These are phyloP conservation scores for Blyttiomyces sp. DNA, from an alignment of 371 early-diverging fungal species.

Conservation along the genomic window DNA sequence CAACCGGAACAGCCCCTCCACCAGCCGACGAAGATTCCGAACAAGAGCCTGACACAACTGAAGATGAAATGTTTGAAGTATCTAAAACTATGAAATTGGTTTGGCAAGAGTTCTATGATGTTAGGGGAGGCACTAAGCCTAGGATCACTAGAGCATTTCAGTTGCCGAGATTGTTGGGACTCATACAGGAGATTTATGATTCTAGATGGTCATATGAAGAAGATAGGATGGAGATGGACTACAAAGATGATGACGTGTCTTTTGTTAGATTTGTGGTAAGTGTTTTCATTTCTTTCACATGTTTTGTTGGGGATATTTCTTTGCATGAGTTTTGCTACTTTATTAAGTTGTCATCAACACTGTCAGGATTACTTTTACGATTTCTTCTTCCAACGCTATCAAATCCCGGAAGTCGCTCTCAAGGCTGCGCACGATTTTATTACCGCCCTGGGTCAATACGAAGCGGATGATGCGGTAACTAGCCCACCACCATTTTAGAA, in stretches of 20 bases:
- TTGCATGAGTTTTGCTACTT: too few species aligned
- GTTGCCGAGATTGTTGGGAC: conserved; percentile 21
- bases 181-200: conserved; percentile 47
- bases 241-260: conserved; percentile 5
- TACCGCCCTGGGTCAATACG: conserved; percentile 28
- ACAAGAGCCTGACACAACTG: conserved; percentile 17
- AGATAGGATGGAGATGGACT: conserved; percentile 17
- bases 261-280: conserved; percentile 17
- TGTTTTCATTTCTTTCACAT: too few species aligned
- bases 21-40: too few species aligned
- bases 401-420: conserved; percentile 33
- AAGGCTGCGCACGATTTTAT: conserved; percentile 46
- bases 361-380: conserved; percentile 45
- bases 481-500: background rate
- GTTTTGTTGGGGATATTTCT: too few species aligned
- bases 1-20: too few species aligned
- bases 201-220: conserved; percentile 34
- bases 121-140: conserved; percentile 26
- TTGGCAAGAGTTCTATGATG: conserved; percentile 41
- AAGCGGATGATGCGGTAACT: conserved; percentile 17
- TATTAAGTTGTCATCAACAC: background rate
- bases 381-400: conserved; percentile 37
- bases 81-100: conserved; percentile 29
- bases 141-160: conserved; percentile 19
- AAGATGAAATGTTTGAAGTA: conserved; percentile 23